Conservation (phyloP, 768 basidiomycete species). For the Tricholoma saponaceum region DNA sequence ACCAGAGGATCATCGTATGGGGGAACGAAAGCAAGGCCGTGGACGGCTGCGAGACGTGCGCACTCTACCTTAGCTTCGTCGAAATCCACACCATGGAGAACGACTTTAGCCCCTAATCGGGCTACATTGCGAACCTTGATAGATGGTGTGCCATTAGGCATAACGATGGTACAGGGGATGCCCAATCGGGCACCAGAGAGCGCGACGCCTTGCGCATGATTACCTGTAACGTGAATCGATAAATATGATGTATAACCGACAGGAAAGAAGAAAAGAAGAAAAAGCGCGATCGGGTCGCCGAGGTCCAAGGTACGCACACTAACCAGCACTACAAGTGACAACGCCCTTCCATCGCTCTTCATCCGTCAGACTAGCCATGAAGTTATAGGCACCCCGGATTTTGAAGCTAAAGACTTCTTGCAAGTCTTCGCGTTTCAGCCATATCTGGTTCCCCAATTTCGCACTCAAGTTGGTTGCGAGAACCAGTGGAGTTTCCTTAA, state of each 20-base stretch:
- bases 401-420: constrained; percentile 99
- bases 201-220: constrained; percentile 98
- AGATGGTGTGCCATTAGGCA: constrained; percentile 91
- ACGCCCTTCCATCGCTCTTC: constrained; percentile 98
- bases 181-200: constrained; percentile 84
- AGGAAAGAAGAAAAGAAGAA: constrained; percentile 6
- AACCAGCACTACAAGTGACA: constrained; percentile 96
- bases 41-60: constrained; percentile 68
- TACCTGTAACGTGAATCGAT: constrained; percentile 51
- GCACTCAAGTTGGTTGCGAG: constrained; percentile 82
- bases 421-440: constrained; percentile 95
- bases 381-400: constrained; percentile 96
- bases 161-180: constrained; percentile 98
- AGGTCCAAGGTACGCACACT: constrained; percentile 49
- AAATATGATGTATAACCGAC: constrained; percentile 1
- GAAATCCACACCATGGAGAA: constrained; percentile 89
- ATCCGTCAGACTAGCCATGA: constrained; percentile 85
- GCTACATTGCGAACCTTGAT: constrained; percentile 96
- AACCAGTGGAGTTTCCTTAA: constrained; percentile 88
- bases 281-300: constrained; percentile 7
- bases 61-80: constrained; percentile 97
- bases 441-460: constrained; percentile 88
- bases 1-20: constrained; percentile 97
- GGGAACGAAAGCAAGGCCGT: constrained; percentile 87
- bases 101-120: constrained; percentile 92